phyloP scores from a whole-genome alignment of 169 alveolate genomes.

The Ichthyophthirius multifiliis region DNA sequence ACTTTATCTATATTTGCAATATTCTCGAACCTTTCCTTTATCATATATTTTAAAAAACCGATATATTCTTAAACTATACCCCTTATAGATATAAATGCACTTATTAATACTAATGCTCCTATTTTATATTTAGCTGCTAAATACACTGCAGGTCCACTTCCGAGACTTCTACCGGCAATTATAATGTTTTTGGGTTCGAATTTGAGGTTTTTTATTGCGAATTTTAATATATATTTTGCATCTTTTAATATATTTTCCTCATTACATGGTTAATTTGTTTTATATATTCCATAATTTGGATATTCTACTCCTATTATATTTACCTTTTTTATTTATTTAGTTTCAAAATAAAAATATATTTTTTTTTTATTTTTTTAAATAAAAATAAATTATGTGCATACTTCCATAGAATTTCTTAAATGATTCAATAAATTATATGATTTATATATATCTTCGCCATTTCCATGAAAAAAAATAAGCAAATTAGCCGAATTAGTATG shows the following conservation, averaged over 20 bases:
- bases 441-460: slow-evolving; percentile 70
- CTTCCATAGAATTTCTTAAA: background rate
- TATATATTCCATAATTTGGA: slow-evolving; percentile 82
- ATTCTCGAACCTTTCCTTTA: slow-evolving; percentile 75
- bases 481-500: slow-evolving; percentile 18
- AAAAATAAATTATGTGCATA: slow-evolving; percentile 51
- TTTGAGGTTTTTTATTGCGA: slow-evolving; percentile 51
- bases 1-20: slow-evolving; percentile 63
- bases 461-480: slow-evolving; percentile 53
- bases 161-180: slow-evolving; percentile 74
- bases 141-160: slow-evolving; percentile 79
- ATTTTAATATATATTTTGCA: slow-evolving; percentile 64
- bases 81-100: slow-evolving; percentile 73
- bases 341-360: background rate
- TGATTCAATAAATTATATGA: background rate
- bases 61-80: slow-evolving; percentile 63
- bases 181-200: slow-evolving; percentile 58
- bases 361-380: slow-evolving; percentile 37
- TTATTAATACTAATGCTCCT: slow-evolving; percentile 66
- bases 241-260: slow-evolving; percentile 66
- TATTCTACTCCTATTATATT: slow-evolving; percentile 74
- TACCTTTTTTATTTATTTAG: slow-evolving; percentile 27
- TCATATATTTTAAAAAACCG: slow-evolving; percentile 58
- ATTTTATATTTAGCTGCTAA: slow-evolving; percentile 65
- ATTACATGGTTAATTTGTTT: slow-evolving; percentile 42